Evolutionary conservation across 495 filamentous ascomycete genomes (phyloP), one percentile per base, ranked within the genome.

Genomic region (Penicillium roqueforti): DNA sequence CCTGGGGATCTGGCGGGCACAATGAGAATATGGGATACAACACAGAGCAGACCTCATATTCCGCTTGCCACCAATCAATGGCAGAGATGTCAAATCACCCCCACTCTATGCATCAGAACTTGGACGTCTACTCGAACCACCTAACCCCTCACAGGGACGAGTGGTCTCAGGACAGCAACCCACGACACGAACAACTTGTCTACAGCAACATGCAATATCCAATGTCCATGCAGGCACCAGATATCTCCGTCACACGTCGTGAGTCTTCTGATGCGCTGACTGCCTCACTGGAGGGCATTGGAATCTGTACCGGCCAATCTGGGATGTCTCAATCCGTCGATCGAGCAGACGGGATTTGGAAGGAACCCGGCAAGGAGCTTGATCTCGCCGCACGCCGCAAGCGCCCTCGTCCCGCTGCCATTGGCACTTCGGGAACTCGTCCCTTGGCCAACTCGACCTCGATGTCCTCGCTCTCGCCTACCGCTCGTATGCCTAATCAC

Each of bases 361-460:
- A 73, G 40, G 72, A 73, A 42, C 42, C 71, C 50, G 65, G 69
- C 53, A 71, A 78, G 60, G 70, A 78, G 51, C 66, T 77, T 49
- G 78, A 82, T 47, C 62, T 83, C 45, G 80, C 80, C 22, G 77
- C 80, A 9, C 70, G 78, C 36, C 72, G 79, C 55, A 82, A 80
- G 55, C 72, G 80, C 16, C 78, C 76, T 3, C 65, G 79, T 46
- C 80, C 80, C 42, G 76, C 80, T 53, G 75, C 78, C 26, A 76
- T 83, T 52, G 76, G 74, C 26, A 75, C 75, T 34, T 75, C 75
- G 11, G 58, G 26, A 43, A 69, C 62, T 61, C 68, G 53, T 23
- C 70, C 70, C 37, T 70, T 75, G 45, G 63, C 65, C 14, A 70
- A 67, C 6, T 69, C 77, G 2, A 60, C 70, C 18, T 70, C 76